phyloP scores from a whole-genome alignment of 805 yeast genomes.

The Myxozyma kluyveri region DNA sequence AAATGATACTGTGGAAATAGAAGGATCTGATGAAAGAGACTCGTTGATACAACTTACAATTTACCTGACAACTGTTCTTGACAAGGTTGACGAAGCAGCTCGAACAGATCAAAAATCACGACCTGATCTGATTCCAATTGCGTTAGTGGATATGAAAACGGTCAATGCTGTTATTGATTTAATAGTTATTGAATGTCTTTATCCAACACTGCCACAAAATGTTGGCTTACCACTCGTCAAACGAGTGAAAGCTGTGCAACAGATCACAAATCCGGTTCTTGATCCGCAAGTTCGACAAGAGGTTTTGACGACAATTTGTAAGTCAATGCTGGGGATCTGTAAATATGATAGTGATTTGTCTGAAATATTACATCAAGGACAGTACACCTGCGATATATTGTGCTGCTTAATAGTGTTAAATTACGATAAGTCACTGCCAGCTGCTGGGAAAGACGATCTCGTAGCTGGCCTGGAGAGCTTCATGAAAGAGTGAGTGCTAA shows the following conservation, averaged over 20 bases:
- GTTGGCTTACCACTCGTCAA: constrained; percentile 65
- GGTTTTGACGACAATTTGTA: constrained; percentile 17
- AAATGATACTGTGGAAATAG: background rate
- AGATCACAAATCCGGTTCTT: background rate
- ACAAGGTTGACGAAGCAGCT: constrained; percentile 20
- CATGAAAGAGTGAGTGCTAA: constrained; percentile 7
- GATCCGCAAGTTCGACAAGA: background rate
- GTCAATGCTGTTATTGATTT: constrained; percentile 63
- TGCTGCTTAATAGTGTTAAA: constrained; percentile 34
- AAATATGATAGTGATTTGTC: constrained; percentile 33
- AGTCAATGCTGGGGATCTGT: constrained; percentile 27
- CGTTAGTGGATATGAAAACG: constrained; percentile 79
- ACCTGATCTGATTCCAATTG: constrained; percentile 48
- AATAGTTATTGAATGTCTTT: constrained; percentile 68
- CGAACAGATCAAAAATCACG: constrained; percentile 10
- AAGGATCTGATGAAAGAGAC: constrained; percentile 7
- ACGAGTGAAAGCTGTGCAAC: constrained; percentile 45
- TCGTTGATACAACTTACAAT: constrained; percentile 3
- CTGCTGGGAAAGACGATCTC: background rate
- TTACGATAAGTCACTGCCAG: constrained; percentile 16
- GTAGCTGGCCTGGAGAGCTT: background rate
- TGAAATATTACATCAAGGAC: constrained; percentile 35
- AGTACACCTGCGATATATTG: constrained; percentile 35
- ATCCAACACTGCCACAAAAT: constrained; percentile 55
- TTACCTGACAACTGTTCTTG: constrained; percentile 5